phyloP scores from a whole-genome alignment of 1,284 basidiomycete genomes.

The Cutaneotrichosporon cyanovorans region DNA sequence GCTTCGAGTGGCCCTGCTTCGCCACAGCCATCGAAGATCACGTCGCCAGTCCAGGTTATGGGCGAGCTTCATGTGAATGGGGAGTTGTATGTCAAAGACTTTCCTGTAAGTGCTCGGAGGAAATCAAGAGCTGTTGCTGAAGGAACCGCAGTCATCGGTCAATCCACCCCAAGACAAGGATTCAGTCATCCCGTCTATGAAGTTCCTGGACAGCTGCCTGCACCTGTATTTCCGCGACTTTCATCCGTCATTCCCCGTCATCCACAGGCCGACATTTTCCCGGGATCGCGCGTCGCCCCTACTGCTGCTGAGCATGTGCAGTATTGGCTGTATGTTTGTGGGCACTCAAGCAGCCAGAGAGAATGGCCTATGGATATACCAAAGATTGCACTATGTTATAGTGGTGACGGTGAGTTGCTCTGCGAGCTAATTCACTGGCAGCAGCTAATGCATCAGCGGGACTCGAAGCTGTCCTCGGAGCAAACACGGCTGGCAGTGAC shows the following conservation, averaged over 20 bases:
- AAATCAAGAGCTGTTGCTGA: too few species aligned
- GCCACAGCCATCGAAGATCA: not conserved
- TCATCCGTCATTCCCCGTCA: constrained; percentile 33
- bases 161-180: too few species aligned
- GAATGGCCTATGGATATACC: constrained; percentile 12
- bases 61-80: constrained; percentile 3
- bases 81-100: not conserved
- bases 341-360: constrained; percentile 10
- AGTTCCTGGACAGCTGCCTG: constrained; percentile 14
- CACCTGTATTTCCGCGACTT: constrained; percentile 39
- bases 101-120: too few species aligned
- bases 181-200: constrained; percentile 11
- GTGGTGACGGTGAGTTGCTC: not conserved
- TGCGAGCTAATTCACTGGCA: too few species aligned
- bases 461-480: constrained; percentile 6
- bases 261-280: constrained; percentile 30
- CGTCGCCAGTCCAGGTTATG: constrained; percentile 6
- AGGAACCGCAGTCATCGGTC: too few species aligned
- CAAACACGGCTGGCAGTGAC: constrained; percentile 1
- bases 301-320: constrained; percentile 23
- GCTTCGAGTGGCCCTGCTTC: constrained; percentile 7
- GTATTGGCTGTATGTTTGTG: constrained; percentile 15
- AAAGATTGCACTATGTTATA: constrained; percentile 6
- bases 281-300: constrained; percentile 27
- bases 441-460: not conserved